A percentile compares a stretch with the other conserved stretches of the same genome.
These are phyloP conservation scores for Amanita thiersii DNA, from an alignment of 768 basidiomycete genomes.

Conservation along the genomic window DNA sequence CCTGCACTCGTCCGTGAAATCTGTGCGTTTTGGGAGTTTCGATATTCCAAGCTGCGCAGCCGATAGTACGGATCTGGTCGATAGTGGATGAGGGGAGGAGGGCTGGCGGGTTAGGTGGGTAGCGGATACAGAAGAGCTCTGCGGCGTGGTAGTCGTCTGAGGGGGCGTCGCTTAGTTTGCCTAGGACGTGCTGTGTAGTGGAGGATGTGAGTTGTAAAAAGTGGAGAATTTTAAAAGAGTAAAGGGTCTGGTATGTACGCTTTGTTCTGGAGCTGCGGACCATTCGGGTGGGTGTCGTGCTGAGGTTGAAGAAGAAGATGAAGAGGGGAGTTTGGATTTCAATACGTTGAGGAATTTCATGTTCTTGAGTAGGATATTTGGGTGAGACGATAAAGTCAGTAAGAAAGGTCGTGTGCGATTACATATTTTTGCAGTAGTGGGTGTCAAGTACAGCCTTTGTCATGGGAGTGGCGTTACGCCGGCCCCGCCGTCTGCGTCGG, in stretches of 20 bases:
- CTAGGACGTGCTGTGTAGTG: constrained; percentile 34
- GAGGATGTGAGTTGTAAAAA: not conserved
- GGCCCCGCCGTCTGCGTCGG: too few species aligned
- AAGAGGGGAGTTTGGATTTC: too few species aligned
- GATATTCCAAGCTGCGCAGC: constrained; percentile 48
- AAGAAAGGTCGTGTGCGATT: too few species aligned
- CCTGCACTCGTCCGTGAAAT: constrained; percentile 37
- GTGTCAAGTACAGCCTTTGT: too few species aligned
- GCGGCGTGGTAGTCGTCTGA: constrained; percentile 47
- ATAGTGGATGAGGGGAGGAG: constrained; percentile 45
- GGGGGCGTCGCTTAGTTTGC: constrained; percentile 48
- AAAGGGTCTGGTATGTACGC: not conserved
- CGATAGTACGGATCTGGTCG: constrained; percentile 38
- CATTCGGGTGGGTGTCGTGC: constrained; percentile 1
- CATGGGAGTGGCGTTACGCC: too few species aligned
- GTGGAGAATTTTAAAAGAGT: not conserved
- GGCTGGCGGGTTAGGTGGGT: constrained; percentile 31
- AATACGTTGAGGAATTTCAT: not conserved
- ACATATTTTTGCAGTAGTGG: too few species aligned
- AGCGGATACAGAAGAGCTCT: constrained; percentile 36
- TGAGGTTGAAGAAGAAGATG: too few species aligned
- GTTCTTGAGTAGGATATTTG: too few species aligned
- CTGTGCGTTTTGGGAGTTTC: constrained; percentile 29
- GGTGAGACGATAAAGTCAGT: too few species aligned
- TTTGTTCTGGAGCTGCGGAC: constrained; percentile 3